These are phyloP conservation scores for Trifolium fragiferum DNA, from an alignment of 306 rosid species.

Conservation along the genomic window DNA sequence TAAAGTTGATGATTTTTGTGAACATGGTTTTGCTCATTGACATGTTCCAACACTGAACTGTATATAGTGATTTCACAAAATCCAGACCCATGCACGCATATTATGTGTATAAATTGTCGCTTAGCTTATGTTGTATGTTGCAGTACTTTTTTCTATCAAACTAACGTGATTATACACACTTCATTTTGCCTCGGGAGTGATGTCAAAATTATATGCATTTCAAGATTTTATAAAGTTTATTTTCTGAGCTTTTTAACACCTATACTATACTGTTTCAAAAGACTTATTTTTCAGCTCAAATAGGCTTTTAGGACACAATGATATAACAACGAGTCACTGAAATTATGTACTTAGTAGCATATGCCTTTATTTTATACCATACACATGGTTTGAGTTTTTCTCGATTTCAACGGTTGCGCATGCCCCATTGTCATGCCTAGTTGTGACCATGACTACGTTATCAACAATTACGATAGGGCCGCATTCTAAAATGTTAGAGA, in stretches of 20 bases:
- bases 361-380: not conserved
- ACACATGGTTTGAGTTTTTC: too few species aligned
- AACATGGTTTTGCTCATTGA: slow-evolving; percentile 47
- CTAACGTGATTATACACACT: slow-evolving; percentile 31
- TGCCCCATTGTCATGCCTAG: too few species aligned
- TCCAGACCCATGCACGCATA: slow-evolving; percentile 52
- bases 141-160: slow-evolving; percentile 38
- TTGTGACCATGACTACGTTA: too few species aligned
- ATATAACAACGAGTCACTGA: slow-evolving; percentile 38
- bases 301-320: slow-evolving; percentile 41
- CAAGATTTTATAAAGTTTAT: slow-evolving; percentile 5
- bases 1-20: slow-evolving; percentile 31
- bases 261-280: not conserved
- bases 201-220: slow-evolving; percentile 24
- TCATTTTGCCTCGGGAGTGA: slow-evolving; percentile 46
- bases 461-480: too few species aligned
- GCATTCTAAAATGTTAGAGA: too few species aligned
- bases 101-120: slow-evolving; percentile 49
- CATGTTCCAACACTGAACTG: slow-evolving; percentile 42
- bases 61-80: slow-evolving; percentile 47
- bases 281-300: slow-evolving; percentile 12
- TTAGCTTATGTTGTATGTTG: slow-evolving; percentile 28
- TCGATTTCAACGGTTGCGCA: too few species aligned
- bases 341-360: not conserved
- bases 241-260: slow-evolving; percentile 11